Percentiles rank a stretch among this genome's conserved stretches.
Evolutionary conservation across 2,329 filamentous ascomycete genomes (phyloP).

Genomic region (Ophiostoma sp.): DNA sequence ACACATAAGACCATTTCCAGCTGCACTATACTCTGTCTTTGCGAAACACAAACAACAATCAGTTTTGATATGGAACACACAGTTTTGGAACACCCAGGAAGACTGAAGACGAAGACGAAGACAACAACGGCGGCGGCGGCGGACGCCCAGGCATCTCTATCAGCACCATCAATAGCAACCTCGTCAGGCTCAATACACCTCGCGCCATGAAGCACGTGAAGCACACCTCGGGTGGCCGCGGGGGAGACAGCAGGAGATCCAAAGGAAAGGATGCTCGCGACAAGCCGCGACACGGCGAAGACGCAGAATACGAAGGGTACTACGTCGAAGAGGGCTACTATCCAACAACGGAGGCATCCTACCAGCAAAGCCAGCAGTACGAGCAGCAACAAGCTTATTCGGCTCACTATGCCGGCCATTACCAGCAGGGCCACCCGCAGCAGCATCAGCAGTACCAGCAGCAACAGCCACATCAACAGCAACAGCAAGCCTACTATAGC

Average conservation of each 20-base stretch:
- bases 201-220: neutral
- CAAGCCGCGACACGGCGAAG: neutral
- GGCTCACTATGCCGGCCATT: neutral
- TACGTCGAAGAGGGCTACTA: conserved; percentile 5
- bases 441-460: neutral
- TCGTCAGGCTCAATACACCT: neutral
- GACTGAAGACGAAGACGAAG: neutral
- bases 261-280: neutral
- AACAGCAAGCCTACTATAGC: neutral
- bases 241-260: neutral
- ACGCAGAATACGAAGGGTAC: neutral
- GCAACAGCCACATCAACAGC: neutral
- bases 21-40: too few species aligned
- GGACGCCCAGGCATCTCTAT: neutral
- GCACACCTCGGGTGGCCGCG: neutral
- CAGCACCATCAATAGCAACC: neutral
- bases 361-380: neutral
- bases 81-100: too few species aligned
- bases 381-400: neutral
- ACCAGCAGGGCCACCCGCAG: neutral
- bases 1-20: neutral
- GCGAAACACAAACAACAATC: neutral
- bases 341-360: neutral
- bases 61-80: neutral
- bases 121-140: neutral